phyloP scores from a whole-genome alignment of 2,329 filamentous ascomycete species.

The Ophiostoma sp. region DNA sequence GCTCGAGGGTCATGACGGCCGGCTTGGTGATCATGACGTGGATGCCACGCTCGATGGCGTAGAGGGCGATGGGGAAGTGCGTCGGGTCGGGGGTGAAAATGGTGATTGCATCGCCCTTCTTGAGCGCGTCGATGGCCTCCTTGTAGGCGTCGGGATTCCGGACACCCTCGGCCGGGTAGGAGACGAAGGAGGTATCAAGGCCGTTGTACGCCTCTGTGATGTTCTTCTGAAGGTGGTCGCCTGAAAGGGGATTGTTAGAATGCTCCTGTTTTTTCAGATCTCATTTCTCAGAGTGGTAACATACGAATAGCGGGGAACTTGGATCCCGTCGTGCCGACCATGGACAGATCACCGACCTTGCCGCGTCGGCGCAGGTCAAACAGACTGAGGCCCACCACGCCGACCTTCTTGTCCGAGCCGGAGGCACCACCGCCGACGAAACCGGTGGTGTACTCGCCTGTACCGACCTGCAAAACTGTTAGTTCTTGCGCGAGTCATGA shows the following conservation, averaged over 20 bases:
- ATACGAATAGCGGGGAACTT: conserved; percentile 90
- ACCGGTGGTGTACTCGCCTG: conserved; percentile 94
- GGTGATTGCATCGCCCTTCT: conserved; percentile 83
- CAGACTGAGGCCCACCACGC: conserved; percentile 84
- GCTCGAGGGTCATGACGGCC: conserved; percentile 77
- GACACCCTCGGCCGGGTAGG: conserved; percentile 72
- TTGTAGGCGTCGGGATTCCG: conserved; percentile 84
- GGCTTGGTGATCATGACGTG: conserved; percentile 95
- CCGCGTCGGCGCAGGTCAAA: conserved; percentile 86
- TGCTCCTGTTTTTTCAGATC: neutral
- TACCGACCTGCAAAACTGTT: conserved; percentile 66
- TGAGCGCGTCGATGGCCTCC: conserved; percentile 78
- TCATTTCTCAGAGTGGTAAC: neutral
- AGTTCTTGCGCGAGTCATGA: neutral
- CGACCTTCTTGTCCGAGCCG: conserved; percentile 92
- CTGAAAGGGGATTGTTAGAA: conserved; percentile 43
- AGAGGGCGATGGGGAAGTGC: conserved; percentile 87
- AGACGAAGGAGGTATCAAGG: conserved; percentile 82
- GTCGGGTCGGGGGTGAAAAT: conserved; percentile 95
- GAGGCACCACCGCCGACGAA: conserved; percentile 84
- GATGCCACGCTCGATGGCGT: conserved; percentile 83
- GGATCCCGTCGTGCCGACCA: conserved; percentile 85
- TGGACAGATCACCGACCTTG: conserved; percentile 81
- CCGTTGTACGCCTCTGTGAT: conserved; percentile 85
- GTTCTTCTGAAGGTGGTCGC: conserved; percentile 82